A percentile compares a stretch with the other conserved stretches of the same genome.
Evolutionary conservation across 495 filamentous ascomycete species (phyloP).

Genomic region (Podospora sp.): DNA sequence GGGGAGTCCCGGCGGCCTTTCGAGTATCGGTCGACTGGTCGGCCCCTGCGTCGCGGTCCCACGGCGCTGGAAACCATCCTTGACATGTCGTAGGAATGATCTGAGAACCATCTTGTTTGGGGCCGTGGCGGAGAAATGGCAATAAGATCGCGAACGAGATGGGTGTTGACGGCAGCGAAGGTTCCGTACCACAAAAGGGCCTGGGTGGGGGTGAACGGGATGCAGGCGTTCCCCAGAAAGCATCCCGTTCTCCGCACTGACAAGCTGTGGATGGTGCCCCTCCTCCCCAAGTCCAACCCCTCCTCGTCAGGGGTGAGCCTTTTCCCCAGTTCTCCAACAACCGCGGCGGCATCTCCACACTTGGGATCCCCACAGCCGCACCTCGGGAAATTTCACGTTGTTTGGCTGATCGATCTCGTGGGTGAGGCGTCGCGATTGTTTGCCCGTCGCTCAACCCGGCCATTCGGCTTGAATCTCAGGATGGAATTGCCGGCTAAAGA

Average conservation of each 20-base stretch:
- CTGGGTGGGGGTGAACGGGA: not conserved
- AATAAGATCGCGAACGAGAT: conserved; percentile 13
- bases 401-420: not conserved
- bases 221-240: conserved; percentile 13
- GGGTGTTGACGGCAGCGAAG: conserved; percentile 26
- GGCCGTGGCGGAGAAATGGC: conserved; percentile 3
- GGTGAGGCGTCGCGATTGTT: not conserved
- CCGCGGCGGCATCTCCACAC: conserved; percentile 7
- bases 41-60: not conserved
- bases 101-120: conserved; percentile 1
- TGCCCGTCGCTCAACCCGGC: not conserved
- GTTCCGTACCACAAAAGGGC: conserved; percentile 22
- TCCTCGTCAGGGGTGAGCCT: conserved; percentile 6
- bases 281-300: conserved; percentile 14
- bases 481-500: conserved; percentile 2
- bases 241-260: conserved; percentile 19
- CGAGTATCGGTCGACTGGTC: too few species aligned
- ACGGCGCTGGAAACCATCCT: not conserved
- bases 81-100: not conserved
- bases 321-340: conserved; percentile 28
- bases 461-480: not conserved
- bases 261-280: not conserved
- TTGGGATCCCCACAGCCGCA: conserved; percentile 19
- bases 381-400: conserved; percentile 21
- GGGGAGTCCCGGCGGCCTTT: too few species aligned